Evolutionary conservation across 345 rosid genomes (phyloP).

Genomic region (Sonneratia alba): DNA sequence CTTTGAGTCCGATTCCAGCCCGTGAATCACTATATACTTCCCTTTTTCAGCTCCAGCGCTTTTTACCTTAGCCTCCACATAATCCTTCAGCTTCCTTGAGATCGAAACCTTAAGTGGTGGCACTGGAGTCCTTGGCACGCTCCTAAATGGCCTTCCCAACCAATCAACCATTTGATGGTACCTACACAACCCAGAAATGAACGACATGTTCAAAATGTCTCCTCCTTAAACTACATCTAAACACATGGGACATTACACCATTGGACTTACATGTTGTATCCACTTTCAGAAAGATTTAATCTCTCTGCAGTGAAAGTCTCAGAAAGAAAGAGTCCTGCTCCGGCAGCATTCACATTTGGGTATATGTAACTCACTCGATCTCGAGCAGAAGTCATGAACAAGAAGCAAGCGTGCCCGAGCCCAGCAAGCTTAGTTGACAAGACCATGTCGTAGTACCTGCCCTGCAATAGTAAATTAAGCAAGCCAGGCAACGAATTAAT

Average conservation of each 20-base stretch:
- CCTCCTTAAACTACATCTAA: not conserved
- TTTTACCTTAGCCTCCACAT: constrained; percentile 57
- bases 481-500: not conserved
- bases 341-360: constrained; percentile 92
- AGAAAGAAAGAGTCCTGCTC: constrained; percentile 77
- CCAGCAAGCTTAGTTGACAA: constrained; percentile 90
- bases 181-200: constrained; percentile 35
- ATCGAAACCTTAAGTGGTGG: constrained; percentile 63
- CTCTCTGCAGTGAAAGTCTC: constrained; percentile 60
- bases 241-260: not conserved
- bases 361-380: constrained; percentile 79
- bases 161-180: constrained; percentile 76
- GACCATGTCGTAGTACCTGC: constrained; percentile 88
- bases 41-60: constrained; percentile 68
- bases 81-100: constrained; percentile 70
- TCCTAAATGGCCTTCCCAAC: constrained; percentile 73
- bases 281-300: constrained; percentile 63
- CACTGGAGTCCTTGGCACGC: constrained; percentile 63
- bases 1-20: constrained; percentile 88
- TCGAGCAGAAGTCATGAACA: constrained; percentile 80
- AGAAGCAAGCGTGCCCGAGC: constrained; percentile 77
- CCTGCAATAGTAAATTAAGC: constrained; percentile 24
- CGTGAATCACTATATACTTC: constrained; percentile 78
- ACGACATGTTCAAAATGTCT: not conserved
- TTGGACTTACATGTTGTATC: constrained; percentile 58